A percentile compares a stretch with the other conserved stretches of the same genome.
Evolutionary conservation across 768 basidiomycete genomes (phyloP).

Genomic region (Suillus luteus): DNA sequence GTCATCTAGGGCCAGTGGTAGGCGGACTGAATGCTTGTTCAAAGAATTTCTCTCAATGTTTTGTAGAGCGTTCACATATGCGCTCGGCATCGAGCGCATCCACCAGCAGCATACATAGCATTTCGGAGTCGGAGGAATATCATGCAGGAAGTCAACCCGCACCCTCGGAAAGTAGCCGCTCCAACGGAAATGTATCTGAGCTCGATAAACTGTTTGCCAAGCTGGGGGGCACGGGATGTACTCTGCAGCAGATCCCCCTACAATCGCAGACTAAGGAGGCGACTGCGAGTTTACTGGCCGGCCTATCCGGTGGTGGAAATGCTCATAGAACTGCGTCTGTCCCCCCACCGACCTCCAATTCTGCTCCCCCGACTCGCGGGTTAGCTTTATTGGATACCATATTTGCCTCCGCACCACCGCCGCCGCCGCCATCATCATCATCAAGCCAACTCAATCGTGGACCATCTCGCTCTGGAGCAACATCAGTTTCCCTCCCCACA

Average conservation of each 20-base stretch:
- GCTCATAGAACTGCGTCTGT: conserved; percentile 28
- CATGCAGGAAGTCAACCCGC: conserved; percentile 14
- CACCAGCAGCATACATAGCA: conserved; percentile 36
- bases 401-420: conserved; percentile 65
- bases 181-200: conserved; percentile 34
- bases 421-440: conserved; percentile 19
- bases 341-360: conserved; percentile 30
- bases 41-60: conserved; percentile 13
- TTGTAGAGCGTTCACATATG: conserved; percentile 26
- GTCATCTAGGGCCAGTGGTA: conserved; percentile 32
- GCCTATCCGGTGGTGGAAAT: conserved; percentile 33
- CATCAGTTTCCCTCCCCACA: conserved; percentile 12
- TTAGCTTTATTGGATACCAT: conserved; percentile 65
- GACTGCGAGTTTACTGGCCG: conserved; percentile 48
- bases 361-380: conserved; percentile 44
- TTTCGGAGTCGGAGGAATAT: conserved; percentile 35
- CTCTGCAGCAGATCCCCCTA: conserved; percentile 11
- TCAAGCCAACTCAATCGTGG: conserved; percentile 16
- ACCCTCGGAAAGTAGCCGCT: conserved; percentile 17
- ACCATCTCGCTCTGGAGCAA: conserved; percentile 19
- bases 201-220: conserved; percentile 49
- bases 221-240: conserved; percentile 23
- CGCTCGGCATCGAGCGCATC: conserved; percentile 37
- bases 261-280: conserved; percentile 27
- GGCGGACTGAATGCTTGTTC: neutral